These are phyloP conservation scores for Monosporascus cannonballus DNA, from an alignment of 2,329 filamentous ascomycete genomes.

Conservation along the genomic window DNA sequence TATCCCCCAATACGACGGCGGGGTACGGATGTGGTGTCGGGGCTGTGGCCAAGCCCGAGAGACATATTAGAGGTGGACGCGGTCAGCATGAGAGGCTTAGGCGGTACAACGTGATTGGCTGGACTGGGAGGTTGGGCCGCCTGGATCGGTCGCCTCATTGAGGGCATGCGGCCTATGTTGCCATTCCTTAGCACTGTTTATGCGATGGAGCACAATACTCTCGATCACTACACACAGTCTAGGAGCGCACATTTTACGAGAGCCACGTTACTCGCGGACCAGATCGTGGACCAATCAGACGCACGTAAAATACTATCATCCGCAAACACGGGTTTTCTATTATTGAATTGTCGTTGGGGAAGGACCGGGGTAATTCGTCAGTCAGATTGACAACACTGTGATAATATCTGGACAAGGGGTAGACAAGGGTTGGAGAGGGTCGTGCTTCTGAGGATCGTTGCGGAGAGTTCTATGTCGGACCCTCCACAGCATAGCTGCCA, in stretches of 20 bases:
- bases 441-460: not conserved
- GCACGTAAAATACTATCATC: not conserved
- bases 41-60: not conserved
- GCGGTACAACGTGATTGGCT: not conserved
- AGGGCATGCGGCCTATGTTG: not conserved
- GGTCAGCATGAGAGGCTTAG: not conserved
- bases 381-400: not conserved
- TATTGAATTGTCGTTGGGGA: not conserved
- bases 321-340: not conserved
- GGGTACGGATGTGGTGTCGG: not conserved
- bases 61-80: not conserved
- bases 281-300: slow-evolving; percentile 2
- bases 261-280: not conserved
- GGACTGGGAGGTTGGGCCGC: not conserved
- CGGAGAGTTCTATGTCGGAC: not conserved
- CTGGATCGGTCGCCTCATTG: not conserved
- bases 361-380: not conserved
- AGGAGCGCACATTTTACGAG: not conserved
- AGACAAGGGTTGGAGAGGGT: not conserved
- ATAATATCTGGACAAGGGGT: not conserved
- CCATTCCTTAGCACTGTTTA: not conserved
- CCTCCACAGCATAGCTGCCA: not conserved
- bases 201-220: not conserved
- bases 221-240: not conserved
- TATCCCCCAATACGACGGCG: not conserved